phyloP scores from a whole-genome alignment of 2,329 filamentous ascomycete species.

The Emmonsiellopsis sp. region DNA sequence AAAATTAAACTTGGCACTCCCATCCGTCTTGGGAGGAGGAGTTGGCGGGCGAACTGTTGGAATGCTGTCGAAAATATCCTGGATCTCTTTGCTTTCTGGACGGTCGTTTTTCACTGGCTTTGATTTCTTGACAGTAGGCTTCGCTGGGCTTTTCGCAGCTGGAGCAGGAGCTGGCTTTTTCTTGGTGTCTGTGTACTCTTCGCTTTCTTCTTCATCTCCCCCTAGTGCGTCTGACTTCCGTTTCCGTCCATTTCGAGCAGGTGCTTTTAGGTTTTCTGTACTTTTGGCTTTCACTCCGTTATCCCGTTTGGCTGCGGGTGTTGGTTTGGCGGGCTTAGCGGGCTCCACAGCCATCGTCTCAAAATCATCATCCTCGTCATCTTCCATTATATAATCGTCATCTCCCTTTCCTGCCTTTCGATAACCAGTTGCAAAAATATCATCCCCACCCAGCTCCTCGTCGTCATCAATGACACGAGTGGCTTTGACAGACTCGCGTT shows the following conservation, averaged over 20 bases:
- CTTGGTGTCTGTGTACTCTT: conserved; percentile 50
- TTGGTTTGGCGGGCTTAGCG: conserved; percentile 37
- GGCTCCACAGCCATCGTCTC: conserved; percentile 57
- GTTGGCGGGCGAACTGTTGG: conserved; percentile 74
- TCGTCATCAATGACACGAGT: conserved; percentile 51
- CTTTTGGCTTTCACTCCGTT: conserved; percentile 48
- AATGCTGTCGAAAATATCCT: conserved; percentile 81
- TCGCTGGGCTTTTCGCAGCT: conserved; percentile 25
- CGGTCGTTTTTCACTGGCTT: conserved; percentile 59
- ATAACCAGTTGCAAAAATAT: conserved; percentile 70
- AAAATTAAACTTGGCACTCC: conserved; percentile 66
- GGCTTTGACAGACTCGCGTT: conserved; percentile 22
- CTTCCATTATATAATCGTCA: conserved; percentile 65
- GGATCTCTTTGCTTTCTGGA: conserved; percentile 61
- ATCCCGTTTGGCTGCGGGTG: conserved; percentile 25
- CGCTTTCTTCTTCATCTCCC: conserved; percentile 43
- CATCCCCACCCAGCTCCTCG: conserved; percentile 60
- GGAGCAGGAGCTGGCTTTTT: conserved; percentile 41
- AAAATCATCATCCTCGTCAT: conserved; percentile 55
- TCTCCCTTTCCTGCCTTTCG: conserved; percentile 54
- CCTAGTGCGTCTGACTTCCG: conserved; percentile 49
- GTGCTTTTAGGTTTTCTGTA: conserved; percentile 37
- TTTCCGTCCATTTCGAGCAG: conserved; percentile 42
- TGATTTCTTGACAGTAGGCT: conserved; percentile 34
- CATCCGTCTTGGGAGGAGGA: conserved; percentile 55